These are phyloP conservation scores for Apophysomyces variabilis DNA, from an alignment of 371 early-diverging fungal genomes.

Conservation along the genomic window DNA sequence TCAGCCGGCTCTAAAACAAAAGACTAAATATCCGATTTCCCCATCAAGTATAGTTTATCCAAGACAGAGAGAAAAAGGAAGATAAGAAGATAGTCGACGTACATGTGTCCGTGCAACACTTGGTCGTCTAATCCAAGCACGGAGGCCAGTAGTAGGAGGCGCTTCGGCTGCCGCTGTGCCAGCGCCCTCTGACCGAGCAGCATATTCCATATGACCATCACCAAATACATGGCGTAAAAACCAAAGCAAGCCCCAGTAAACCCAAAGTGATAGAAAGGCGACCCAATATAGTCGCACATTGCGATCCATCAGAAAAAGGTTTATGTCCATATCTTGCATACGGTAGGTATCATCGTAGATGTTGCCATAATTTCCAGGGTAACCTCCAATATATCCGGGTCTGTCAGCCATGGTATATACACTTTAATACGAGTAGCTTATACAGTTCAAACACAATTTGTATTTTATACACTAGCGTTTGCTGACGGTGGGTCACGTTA, in stretches of 20 bases:
- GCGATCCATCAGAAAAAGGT: slow-evolving; percentile 16
- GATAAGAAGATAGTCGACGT: neutral
- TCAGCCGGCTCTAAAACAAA: slow-evolving; percentile 21
- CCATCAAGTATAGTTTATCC: neutral
- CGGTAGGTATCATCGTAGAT: neutral
- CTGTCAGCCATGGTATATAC: neutral
- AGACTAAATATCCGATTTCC: neutral
- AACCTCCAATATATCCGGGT: neutral
- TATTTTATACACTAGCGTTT: slow-evolving; percentile 10
- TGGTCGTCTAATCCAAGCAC: slow-evolving; percentile 14
- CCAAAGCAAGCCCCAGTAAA: slow-evolving; percentile 42
- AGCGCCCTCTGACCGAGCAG: neutral
- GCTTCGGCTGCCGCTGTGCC: slow-evolving; percentile 8
- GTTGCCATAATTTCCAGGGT: slow-evolving; percentile 2
- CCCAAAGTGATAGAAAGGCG: slow-evolving; percentile 45
- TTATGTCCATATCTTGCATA: slow-evolving; percentile 8
- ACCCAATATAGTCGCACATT: slow-evolving; percentile 34
- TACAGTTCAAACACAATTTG: neutral
- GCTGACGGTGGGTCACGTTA: slow-evolving; percentile 11
- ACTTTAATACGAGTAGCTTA: neutral
- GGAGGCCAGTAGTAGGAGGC: slow-evolving; percentile 7
- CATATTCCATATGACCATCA: slow-evolving; percentile 15
- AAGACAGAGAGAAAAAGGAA: neutral
- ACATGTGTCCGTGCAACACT: slow-evolving; percentile 17
- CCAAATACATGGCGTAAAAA: slow-evolving; percentile 43